These are phyloP conservation scores for Fusarium sp. DNA, from an alignment of 2,329 filamentous ascomycete genomes.

Conservation along the genomic window DNA sequence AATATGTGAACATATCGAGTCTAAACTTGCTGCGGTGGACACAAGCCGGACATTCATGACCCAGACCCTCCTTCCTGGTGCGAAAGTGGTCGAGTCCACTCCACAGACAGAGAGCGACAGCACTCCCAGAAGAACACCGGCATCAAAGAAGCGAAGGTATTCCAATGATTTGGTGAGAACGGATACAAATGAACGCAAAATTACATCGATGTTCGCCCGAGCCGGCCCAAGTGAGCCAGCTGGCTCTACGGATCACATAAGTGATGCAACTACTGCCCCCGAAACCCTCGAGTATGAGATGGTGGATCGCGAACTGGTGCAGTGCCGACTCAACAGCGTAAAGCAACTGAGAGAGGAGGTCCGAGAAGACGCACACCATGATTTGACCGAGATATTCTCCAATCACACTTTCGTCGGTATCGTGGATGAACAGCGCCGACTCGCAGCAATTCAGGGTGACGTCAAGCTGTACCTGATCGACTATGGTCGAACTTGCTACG, in stretches of 20 bases:
- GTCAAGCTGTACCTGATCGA: conserved; percentile 94
- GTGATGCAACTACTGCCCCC: conserved; percentile 54
- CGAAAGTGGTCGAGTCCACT: conserved; percentile 51
- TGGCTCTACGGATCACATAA: conserved; percentile 37
- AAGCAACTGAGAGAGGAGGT: conserved; percentile 87
- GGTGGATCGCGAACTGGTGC: conserved; percentile 75
- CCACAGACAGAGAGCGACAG: conserved; percentile 48
- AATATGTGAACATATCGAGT: conserved; percentile 84
- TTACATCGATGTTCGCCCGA: conserved; percentile 90
- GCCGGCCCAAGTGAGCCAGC: conserved; percentile 56
- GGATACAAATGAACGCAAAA: conserved; percentile 89
- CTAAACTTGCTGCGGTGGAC: conserved; percentile 86
- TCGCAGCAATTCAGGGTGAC: conserved; percentile 93
- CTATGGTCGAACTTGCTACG: conserved; percentile 86
- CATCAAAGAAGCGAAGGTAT: conserved; percentile 58
- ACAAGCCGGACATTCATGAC: conserved; percentile 95
- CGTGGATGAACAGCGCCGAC: conserved; percentile 86
- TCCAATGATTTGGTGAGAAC: conserved; percentile 89
- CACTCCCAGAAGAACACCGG: conserved; percentile 51
- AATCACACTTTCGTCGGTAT: conserved; percentile 94
- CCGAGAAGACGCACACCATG: conserved; percentile 83
- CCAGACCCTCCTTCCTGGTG: conserved; percentile 86
- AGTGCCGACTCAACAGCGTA: conserved; percentile 84
- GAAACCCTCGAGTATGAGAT: conserved; percentile 78
- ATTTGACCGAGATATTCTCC: conserved; percentile 87